phyloP scores from a whole-genome alignment of 495 filamentous ascomycete genomes.

The Aspergillus conjunctus region DNA sequence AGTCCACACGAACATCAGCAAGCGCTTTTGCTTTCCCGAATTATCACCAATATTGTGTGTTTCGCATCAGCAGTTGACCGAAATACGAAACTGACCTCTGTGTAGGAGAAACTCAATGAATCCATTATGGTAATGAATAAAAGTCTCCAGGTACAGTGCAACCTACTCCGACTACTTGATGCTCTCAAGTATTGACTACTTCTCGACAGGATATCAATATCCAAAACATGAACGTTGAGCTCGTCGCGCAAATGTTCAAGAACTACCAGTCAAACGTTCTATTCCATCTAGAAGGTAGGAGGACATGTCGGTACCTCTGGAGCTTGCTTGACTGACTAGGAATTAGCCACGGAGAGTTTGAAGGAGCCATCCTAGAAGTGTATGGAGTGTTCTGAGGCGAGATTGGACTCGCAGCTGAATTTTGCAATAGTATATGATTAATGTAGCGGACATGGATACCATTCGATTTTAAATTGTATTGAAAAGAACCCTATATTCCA shows the following conservation, averaged over 20 bases:
- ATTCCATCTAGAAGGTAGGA: slow-evolving; percentile 92
- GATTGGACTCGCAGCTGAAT: background rate
- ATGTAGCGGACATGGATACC: slow-evolving; percentile 1
- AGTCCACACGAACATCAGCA: slow-evolving; percentile 98
- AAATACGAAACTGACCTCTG: slow-evolving; percentile 17
- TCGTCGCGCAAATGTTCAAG: slow-evolving; percentile 99
- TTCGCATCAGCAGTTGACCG: background rate
- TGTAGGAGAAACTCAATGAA: slow-evolving; percentile 96
- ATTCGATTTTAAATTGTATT: background rate
- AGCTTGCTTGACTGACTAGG: slow-evolving; percentile 13
- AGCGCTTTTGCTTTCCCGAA: slow-evolving; percentile 85
- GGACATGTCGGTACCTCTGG: slow-evolving; percentile 11
- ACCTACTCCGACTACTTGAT: background rate
- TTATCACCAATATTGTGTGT: slow-evolving; percentile 93
- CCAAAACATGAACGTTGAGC: slow-evolving; percentile 96
- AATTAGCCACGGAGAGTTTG: slow-evolving; percentile 77
- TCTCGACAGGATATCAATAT: slow-evolving; percentile 84
- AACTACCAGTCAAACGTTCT: slow-evolving; percentile 98
- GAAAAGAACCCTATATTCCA: background rate
- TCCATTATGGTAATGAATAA: slow-evolving; percentile 90
- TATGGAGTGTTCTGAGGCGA: background rate
- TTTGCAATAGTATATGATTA: background rate
- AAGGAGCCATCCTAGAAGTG: slow-evolving; percentile 62
- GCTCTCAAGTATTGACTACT: slow-evolving; percentile 1
- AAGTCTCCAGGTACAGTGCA: slow-evolving; percentile 68